Conservation (phyloP, 1,139 yeast genomes). For the Suhomyces chickasaworum region DNA sequence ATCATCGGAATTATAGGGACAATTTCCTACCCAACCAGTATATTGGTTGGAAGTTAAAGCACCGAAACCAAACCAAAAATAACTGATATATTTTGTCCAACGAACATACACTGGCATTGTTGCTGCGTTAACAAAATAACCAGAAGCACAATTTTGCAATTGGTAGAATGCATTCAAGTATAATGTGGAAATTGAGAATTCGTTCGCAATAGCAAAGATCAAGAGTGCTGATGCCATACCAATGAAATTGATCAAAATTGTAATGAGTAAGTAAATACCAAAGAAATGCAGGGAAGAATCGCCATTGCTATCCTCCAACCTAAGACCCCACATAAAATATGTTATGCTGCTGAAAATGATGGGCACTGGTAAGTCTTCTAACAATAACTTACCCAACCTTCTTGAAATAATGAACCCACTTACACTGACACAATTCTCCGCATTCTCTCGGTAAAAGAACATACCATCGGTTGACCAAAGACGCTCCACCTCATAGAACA, state of each 20-base stretch:
- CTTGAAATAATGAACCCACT: conserved; percentile 70
- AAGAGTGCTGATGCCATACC: conserved; percentile 59
- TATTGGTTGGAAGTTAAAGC: conserved; percentile 67
- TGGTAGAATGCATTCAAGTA: conserved; percentile 67
- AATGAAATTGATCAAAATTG: conserved; percentile 57
- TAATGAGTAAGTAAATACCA: conserved; percentile 62
- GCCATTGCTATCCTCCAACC: conserved; percentile 29
- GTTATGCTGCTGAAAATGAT: conserved; percentile 60
- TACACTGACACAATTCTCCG: conserved; percentile 68
- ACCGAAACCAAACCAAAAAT: conserved; percentile 79
- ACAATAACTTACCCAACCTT: conserved; percentile 61
- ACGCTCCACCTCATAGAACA: conserved; percentile 73
- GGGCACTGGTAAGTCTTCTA: conserved; percentile 72
- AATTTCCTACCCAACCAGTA: conserved; percentile 58
- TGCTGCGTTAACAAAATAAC: conserved; percentile 73
- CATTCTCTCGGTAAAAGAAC: conserved; percentile 71
- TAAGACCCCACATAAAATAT: conserved; percentile 78
- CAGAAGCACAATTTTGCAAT: conserved; percentile 76
- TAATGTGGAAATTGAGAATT: conserved; percentile 66
- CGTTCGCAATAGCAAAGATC: conserved; percentile 61
- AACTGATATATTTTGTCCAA: conserved; percentile 78
- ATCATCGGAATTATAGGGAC: conserved; percentile 41
- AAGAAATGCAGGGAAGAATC: conserved; percentile 40
- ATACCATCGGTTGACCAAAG: conserved; percentile 69
- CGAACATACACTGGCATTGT: conserved; percentile 84